These are phyloP conservation scores for Trichocladium antarcticum DNA, from an alignment of 495 filamentous ascomycete species.

Conservation along the genomic window DNA sequence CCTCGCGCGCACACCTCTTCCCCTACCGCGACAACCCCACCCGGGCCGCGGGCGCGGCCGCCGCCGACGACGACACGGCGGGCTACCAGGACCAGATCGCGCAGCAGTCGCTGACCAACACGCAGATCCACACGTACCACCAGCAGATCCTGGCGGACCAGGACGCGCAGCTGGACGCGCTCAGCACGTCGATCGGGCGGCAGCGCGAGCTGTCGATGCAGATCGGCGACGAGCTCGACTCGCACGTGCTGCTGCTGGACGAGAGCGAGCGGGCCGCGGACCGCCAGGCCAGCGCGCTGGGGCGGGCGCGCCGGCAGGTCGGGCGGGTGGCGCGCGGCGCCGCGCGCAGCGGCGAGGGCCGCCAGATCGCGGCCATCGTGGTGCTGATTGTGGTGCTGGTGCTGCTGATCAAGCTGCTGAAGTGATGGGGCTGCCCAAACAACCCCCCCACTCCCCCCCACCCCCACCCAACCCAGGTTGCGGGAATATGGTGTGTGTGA, in stretches of 20 bases:
- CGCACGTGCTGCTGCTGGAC: conserved; percentile 77
- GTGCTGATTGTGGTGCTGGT: conserved; percentile 67
- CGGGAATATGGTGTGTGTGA: neutral
- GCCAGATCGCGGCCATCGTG: conserved; percentile 67
- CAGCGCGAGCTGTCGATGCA: conserved; percentile 89
- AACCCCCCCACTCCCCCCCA: too few relatives aligned
- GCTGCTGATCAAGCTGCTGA: conserved; percentile 66
- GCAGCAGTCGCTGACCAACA: conserved; percentile 47
- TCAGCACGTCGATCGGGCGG: conserved; percentile 77
- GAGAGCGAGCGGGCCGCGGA: conserved; percentile 76
- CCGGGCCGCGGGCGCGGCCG: neutral
- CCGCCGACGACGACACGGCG: conserved; percentile 23
- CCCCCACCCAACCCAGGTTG: too few relatives aligned
- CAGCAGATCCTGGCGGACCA: conserved; percentile 67
- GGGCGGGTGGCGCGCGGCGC: conserved; percentile 59
- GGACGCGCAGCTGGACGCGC: conserved; percentile 80
- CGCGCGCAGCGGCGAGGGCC: conserved; percentile 68
- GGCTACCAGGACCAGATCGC: conserved; percentile 46
- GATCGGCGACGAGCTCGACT: conserved; percentile 92
- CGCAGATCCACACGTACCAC: conserved; percentile 83
- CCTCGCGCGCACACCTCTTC: conserved; percentile 43
- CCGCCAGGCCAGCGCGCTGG: conserved; percentile 63
- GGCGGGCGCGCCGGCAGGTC: conserved; percentile 60
- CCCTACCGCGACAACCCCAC: conserved; percentile 45
- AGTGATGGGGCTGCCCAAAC: conserved; percentile 47